Conservation (phyloP, 2,329 filamentous ascomycete genomes). For the Talaromyces sp. region DNA sequence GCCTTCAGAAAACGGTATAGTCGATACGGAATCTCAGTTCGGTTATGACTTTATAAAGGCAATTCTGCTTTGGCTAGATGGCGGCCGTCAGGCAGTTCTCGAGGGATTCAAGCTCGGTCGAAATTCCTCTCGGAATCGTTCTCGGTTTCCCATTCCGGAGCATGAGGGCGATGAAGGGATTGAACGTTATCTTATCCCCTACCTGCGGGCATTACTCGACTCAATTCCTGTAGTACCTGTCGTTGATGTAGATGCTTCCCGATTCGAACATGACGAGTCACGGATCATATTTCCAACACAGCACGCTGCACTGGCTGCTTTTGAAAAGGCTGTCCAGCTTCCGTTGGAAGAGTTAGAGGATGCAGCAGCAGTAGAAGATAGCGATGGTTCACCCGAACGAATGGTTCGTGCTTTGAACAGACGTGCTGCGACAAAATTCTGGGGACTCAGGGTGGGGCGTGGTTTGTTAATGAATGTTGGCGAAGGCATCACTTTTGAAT, state of each 20-base stretch:
- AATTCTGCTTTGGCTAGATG: conserved; percentile 61
- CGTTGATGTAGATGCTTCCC: conserved; percentile 56
- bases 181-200: conserved; percentile 57
- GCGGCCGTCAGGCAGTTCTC: conserved; percentile 54
- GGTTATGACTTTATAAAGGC: conserved; percentile 64
- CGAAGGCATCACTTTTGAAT: conserved; percentile 54
- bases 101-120: conserved; percentile 54
- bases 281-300: conserved; percentile 53
- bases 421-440: conserved; percentile 46
- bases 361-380: conserved; percentile 28
- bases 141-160: conserved; percentile 52
- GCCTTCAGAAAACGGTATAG: conserved; percentile 40
- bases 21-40: conserved; percentile 50
- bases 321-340: conserved; percentile 52
- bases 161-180: conserved; percentile 52
- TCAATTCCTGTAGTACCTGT: conserved; percentile 51
- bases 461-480: conserved; percentile 58
- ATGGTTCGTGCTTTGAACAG: conserved; percentile 34
- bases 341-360: conserved; percentile 52
- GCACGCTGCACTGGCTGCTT: conserved; percentile 55
- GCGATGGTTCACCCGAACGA: conserved; percentile 19
- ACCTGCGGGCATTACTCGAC: conserved; percentile 54
- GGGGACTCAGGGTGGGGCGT: conserved; percentile 59
- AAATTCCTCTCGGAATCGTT: conserved; percentile 37
- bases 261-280: conserved; percentile 55